Base-by-base conservation (phyloP, 768 basidiomycete species). In the Ramaria sp. region DNA sequence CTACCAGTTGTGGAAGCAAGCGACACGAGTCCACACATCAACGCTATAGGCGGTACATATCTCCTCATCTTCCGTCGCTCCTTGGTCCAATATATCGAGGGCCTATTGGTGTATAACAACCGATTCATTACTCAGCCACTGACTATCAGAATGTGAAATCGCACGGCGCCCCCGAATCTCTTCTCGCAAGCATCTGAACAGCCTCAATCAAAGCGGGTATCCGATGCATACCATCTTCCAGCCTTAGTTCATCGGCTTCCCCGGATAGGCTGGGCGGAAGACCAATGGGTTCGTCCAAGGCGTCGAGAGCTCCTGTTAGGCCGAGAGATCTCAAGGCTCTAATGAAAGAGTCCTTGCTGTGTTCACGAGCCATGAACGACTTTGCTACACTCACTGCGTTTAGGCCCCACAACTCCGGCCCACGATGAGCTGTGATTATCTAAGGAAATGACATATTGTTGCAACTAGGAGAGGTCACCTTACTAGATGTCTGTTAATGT, bases 61-160 rank as follows among this genome's bases (percentile, higher is more conserved):
- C 11, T 78, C 75, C 66, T 90, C 89, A 62, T 91, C 89, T 65
- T 91, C 88, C 12, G 86, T 86, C 15, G 87, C 88, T 69, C 95
- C 94, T 43, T 80, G 82, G 63, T 95, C 92, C n/a, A 99, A 71
- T 20, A 94, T 81, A 63, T 92, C 91, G 73, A 92, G 78, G 0
- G 91, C 83, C 93, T 96, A 61, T 19, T n/a, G 57, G 10, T 38
- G 38, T 52, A 3, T n/a, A 42, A 41, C 12, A 45, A 43, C 13
- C 11, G 33, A 47, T 4, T 20, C 13, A 48, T 12, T 20, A 19
- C 1, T 7, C 45, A 43, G 46, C 10, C 46, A 33, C 59, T n/a
- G 56, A 38, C 45, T 37, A 1, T 13, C 15, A 27, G 31, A n/a
- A 51, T 50, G 31, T 42, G 60, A 37, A n/a, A 37, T 48, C 73